phyloP scores from a whole-genome alignment of 768 basidiomycete species.

The Phylloporus sp. region DNA sequence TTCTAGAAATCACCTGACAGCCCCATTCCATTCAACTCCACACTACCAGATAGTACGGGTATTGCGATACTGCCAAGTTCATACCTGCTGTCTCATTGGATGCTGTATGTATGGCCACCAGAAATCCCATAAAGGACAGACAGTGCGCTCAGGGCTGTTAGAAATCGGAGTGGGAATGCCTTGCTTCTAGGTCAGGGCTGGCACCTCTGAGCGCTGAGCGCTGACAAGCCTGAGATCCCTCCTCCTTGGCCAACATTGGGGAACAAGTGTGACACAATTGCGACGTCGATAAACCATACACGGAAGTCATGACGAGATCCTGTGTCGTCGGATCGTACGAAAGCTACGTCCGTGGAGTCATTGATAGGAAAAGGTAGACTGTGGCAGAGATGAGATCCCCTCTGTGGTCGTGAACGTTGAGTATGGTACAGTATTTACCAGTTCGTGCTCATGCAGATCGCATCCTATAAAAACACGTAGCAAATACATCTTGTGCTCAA shows the following conservation, averaged over 20 bases:
- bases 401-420: too few relatives aligned
- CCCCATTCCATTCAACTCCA: neutral
- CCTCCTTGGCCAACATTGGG: too few relatives aligned
- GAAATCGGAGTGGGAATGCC: neutral
- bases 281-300: too few relatives aligned
- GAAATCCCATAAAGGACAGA: neutral
- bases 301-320: too few relatives aligned
- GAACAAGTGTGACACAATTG: too few relatives aligned
- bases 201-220: neutral
- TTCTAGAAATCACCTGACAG: slow-evolving; percentile 1
- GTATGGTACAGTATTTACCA: neutral
- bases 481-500: neutral
- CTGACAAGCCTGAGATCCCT: neutral
- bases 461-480: neutral
- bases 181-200: neutral
- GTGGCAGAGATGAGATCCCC: too few relatives aligned
- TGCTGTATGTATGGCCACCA: neutral
- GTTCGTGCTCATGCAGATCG: neutral
- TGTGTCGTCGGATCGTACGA: too few relatives aligned
- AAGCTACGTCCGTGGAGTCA: too few relatives aligned
- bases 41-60: neutral
- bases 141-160: neutral
- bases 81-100: too few relatives aligned
- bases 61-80: neutral
- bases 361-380: too few relatives aligned